Conservation (phyloP, 139 green algal genomes). For the Chlamydomonas schloesseri region DNA sequence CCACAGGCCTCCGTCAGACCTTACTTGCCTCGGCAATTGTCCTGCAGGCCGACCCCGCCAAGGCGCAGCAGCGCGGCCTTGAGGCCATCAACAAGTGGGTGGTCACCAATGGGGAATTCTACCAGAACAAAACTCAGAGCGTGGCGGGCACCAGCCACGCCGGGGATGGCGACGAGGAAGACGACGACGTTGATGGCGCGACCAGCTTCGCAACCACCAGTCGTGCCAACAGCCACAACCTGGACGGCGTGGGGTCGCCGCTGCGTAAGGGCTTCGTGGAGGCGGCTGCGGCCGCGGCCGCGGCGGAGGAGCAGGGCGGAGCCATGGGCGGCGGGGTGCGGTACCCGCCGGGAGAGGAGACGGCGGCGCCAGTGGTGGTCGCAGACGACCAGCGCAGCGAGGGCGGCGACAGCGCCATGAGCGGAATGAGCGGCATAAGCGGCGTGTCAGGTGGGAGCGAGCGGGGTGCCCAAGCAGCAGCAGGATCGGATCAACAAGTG, state of each 20-base stretch:
- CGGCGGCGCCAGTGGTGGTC: not conserved
- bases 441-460: slow-evolving; percentile 5
- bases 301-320: too few relatives aligned
- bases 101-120: slow-evolving; percentile 1
- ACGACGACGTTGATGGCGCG: not conserved
- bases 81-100: slow-evolving; percentile 19
- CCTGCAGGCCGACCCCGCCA: too few relatives aligned
- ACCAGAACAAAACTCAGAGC: not conserved
- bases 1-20: too few relatives aligned
- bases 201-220: not conserved
- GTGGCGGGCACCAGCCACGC: not conserved
- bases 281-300: too few relatives aligned
- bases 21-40: too few relatives aligned
- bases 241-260: too few relatives aligned
- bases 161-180: not conserved
- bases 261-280: too few relatives aligned
- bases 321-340: too few relatives aligned
- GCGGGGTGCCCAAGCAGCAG: too few relatives aligned
- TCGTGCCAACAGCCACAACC: not conserved
- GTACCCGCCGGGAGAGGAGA: too few relatives aligned
- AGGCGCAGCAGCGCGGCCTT: not conserved
- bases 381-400: not conserved
- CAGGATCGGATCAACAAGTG: too few relatives aligned
- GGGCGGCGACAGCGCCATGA: not conserved
- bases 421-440: not conserved